These are phyloP conservation scores for Neurospora discreta DNA, from an alignment of 495 filamentous ascomycete species.

Conservation along the genomic window DNA sequence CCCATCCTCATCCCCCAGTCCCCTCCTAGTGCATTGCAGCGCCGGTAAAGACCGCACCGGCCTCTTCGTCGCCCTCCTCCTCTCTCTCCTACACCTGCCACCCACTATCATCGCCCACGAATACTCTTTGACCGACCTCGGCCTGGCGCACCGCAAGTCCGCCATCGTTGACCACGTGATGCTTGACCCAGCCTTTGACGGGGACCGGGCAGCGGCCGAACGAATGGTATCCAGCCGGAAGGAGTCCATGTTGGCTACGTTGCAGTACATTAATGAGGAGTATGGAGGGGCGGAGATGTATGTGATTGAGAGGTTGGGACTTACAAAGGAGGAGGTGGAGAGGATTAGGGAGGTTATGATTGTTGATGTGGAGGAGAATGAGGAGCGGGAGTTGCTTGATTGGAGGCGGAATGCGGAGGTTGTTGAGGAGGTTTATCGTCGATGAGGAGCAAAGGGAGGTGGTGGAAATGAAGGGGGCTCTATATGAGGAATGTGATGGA, in stretches of 20 bases:
- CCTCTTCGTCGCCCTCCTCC: conserved; percentile 46
- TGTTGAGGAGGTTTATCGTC: not conserved
- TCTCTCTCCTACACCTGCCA: conserved; percentile 44
- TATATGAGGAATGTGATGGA: no score
- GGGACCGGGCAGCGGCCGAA: conserved; percentile 32
- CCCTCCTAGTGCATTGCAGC: conserved; percentile 15
- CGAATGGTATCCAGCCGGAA: conserved; percentile 41
- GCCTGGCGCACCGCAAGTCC: conserved; percentile 31
- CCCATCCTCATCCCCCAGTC: no score
- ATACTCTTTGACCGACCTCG: conserved; percentile 50
- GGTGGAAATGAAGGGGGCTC: no score
- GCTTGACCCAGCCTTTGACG: conserved; percentile 28
- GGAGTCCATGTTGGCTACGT: conserved; percentile 42
- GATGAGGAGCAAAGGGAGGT: not conserved
- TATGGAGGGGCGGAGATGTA: conserved; percentile 49
- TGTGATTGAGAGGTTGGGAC: conserved; percentile 37
- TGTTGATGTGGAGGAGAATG: conserved; percentile 16
- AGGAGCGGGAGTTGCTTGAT: conserved; percentile 11
- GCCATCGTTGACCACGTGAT: conserved; percentile 35
- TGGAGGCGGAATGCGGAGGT: conserved; percentile 20
- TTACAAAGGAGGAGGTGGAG: conserved; percentile 39
- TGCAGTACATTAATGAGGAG: conserved; percentile 38
- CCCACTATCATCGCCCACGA: conserved; percentile 49
- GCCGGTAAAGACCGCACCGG: conserved; percentile 43
- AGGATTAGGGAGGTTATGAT: conserved; percentile 38